Conservation (phyloP, 768 basidiomycete genomes). For the Boletus sensibilis region DNA sequence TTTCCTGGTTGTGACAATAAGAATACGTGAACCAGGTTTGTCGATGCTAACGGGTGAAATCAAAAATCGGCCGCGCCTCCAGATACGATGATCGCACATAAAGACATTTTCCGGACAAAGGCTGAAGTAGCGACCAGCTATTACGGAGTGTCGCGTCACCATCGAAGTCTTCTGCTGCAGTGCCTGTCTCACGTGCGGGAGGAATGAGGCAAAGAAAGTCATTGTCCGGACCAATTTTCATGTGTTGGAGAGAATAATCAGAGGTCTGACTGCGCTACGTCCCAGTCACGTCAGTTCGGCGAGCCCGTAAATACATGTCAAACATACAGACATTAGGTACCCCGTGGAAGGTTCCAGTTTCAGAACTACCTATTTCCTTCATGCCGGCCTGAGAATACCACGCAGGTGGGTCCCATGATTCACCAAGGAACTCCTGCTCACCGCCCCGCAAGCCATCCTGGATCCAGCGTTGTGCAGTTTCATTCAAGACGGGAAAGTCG, state of each 20-base stretch:
- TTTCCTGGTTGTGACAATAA: slow-evolving; percentile 92
- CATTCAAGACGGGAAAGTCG: slow-evolving; percentile 66
- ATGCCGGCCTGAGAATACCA: slow-evolving; percentile 40
- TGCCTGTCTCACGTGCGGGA: slow-evolving; percentile 48
- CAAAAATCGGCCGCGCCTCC: slow-evolving; percentile 28
- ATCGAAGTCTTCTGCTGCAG: slow-evolving; percentile 52
- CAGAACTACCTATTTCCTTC: slow-evolving; percentile 62
- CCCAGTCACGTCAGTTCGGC: slow-evolving; percentile 12
- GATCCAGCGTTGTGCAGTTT: slow-evolving; percentile 77
- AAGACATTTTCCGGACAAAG: slow-evolving; percentile 76
- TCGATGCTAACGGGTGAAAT: slow-evolving; percentile 54
- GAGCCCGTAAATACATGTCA: slow-evolving; percentile 16
- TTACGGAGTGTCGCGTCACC: slow-evolving; percentile 65
- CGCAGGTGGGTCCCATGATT: slow-evolving; percentile 47
- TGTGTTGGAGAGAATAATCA: slow-evolving; percentile 62
- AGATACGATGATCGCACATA: slow-evolving; percentile 61
- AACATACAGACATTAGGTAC: slow-evolving; percentile 39
- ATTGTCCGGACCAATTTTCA: slow-evolving; percentile 68
- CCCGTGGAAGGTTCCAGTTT: slow-evolving; percentile 33
- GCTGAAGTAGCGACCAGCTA: slow-evolving; percentile 81
- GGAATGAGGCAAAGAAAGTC: slow-evolving; percentile 81
- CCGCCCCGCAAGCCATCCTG: slow-evolving; percentile 70
- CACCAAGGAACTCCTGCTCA: slow-evolving; percentile 72
- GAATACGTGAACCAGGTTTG: slow-evolving; percentile 98
- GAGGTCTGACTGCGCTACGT: slow-evolving; percentile 25